A percentile compares a stretch with the other conserved stretches of the same genome.
Evolutionary conservation across 768 basidiomycete species (phyloP).

Genomic region (Favolaschia claudopus): DNA sequence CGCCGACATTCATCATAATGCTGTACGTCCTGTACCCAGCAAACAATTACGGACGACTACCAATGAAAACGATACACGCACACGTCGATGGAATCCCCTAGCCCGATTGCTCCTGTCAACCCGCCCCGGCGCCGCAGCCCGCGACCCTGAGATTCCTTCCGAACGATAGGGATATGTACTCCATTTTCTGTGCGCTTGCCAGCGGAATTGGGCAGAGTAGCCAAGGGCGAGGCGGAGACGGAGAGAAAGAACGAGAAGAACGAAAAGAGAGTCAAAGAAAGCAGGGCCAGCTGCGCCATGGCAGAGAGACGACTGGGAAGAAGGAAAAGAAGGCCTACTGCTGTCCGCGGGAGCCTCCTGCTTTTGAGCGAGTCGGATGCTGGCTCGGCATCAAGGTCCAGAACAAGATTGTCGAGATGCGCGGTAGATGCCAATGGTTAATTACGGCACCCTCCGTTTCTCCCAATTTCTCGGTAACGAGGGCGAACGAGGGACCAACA

Average conservation of each 20-base stretch:
- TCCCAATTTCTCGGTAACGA: no score
- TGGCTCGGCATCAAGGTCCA: no score
- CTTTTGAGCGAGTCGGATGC: no score
- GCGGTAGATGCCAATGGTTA: no score
- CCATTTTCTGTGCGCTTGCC: constrained; percentile 40
- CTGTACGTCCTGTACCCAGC: constrained; percentile 66
- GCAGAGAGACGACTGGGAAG: constrained; percentile 15
- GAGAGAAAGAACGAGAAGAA: constrained; percentile 5
- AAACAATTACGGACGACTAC: no score
- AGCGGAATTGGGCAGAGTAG: constrained; percentile 10
- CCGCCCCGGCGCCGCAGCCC: constrained; percentile 36
- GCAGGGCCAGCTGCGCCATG: constrained; percentile 31
- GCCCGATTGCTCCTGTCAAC: constrained; percentile 51
- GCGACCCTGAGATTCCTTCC: constrained; percentile 19
- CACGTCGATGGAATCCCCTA: constrained; percentile 72
- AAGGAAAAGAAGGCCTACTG: not conserved
- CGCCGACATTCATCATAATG: constrained; percentile 65
- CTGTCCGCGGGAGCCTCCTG: no score
- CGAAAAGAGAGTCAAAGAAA: constrained; percentile 19
- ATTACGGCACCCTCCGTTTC: no score
- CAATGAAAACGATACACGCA: constrained; percentile 39
- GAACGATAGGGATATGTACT: constrained; percentile 47
- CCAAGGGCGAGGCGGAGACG: constrained; percentile 14
- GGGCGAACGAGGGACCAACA: no score
- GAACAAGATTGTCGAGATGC: no score